A percentile compares a stretch with the other conserved stretches of the same genome.
Evolutionary conservation across 1,139 yeast species (phyloP).

Genomic region (Debaryomyces singareniensis): DNA sequence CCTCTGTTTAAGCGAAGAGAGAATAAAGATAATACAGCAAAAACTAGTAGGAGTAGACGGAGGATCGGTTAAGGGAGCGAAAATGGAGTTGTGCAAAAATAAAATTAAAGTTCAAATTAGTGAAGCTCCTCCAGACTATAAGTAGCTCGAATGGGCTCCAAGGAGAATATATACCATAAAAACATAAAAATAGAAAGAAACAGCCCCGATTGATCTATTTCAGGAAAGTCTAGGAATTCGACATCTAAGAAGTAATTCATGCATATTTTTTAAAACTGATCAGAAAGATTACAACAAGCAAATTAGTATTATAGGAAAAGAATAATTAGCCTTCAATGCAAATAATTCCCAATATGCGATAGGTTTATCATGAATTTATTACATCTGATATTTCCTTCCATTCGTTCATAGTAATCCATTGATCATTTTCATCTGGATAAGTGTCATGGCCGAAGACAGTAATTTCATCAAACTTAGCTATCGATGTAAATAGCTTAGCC

Average conservation of each 20-base stretch:
- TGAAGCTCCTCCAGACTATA: conserved; percentile 32
- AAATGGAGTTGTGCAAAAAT: conserved; percentile 11
- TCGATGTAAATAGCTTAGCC: conserved; percentile 21
- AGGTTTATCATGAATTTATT: conserved; percentile 19
- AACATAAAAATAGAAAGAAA: too few species aligned
- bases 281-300: too few species aligned
- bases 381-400: conserved; percentile 27
- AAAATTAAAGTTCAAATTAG: conserved; percentile 11
- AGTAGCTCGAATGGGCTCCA: too few species aligned
- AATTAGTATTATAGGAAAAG: too few species aligned
- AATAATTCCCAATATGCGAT: conserved; percentile 5
- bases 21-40: conserved; percentile 6
- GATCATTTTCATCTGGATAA: conserved; percentile 21
- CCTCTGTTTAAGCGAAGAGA: conserved; percentile 9
- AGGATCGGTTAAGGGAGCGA: conserved; percentile 25
- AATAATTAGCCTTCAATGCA: too few species aligned
- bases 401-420: conserved; percentile 30
- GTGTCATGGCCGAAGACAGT: conserved; percentile 36
- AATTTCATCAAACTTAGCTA: conserved; percentile 25
- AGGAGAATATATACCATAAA: too few species aligned
- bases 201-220: too few species aligned
- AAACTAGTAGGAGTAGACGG: conserved; percentile 11
- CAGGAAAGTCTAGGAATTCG: too few species aligned
- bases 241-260: too few species aligned
- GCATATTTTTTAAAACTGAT: too few species aligned